Percentiles rank a stretch among this genome's conserved stretches.
Conservation (phyloP, 768 basidiomycete genomes). For the Piloderma croceum region DNA sequence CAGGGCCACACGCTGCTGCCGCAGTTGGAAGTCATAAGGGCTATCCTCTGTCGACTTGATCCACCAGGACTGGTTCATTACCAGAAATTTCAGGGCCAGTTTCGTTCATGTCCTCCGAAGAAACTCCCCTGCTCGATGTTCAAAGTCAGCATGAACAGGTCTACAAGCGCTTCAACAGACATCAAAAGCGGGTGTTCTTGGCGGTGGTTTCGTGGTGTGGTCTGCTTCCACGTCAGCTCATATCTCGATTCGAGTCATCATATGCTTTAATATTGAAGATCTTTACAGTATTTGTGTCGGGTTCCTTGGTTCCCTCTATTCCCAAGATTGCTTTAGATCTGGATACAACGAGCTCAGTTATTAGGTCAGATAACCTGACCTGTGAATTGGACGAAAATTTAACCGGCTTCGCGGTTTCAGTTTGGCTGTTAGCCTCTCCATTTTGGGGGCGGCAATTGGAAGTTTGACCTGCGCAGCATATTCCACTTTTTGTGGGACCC, state of each 20-base stretch:
- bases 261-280: background rate
- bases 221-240: conserved; percentile 55
- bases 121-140: too few relatives aligned
- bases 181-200: conserved; percentile 50
- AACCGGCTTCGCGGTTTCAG: too few relatives aligned
- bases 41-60: too few relatives aligned
- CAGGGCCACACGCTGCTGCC: too few relatives aligned
- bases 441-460: conserved; percentile 41
- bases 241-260: too few relatives aligned
- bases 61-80: too few relatives aligned
- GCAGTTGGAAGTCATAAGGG: too few relatives aligned
- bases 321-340: conserved; percentile 68
- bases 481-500: conserved; percentile 41
- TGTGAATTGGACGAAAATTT: too few relatives aligned
- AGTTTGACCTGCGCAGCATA: conserved; percentile 49
- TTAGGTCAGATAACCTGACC: conserved; percentile 42
- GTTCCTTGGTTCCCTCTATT: conserved; percentile 69
- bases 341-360: conserved; percentile 45
- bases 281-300: conserved; percentile 56
- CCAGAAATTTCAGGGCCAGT: too few relatives aligned
- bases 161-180: conserved; percentile 53
- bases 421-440: conserved; percentile 46
- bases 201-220: conserved; percentile 56
- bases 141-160: conserved; percentile 23
- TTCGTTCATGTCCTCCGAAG: too few relatives aligned